Base-by-base conservation (phyloP, 768 basidiomycete genomes). In the Hygrophorus pudorinus region DNA sequence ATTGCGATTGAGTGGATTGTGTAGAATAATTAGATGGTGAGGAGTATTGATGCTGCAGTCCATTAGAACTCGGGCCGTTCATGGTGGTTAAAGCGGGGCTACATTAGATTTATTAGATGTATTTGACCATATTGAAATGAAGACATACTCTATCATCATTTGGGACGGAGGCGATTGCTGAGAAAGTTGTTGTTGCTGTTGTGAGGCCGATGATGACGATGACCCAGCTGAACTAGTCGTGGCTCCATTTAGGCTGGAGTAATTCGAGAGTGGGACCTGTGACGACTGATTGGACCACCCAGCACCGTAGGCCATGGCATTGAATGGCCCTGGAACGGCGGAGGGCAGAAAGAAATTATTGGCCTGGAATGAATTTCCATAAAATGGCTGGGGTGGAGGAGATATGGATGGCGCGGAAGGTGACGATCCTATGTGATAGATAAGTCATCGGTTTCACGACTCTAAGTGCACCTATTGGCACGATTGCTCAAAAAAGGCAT, bases 201-300 rank as follows among this genome's bases (percentile, higher is more conserved):
- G 59, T 30, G 49, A 57, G 30, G 51, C 45, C 36, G 51, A 53
- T 17, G 48, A 35, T 40, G 55, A 59, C 1, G 63, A 49, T 13
- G 59, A 43, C 4, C 65, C 47, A 6, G 65, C 41, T 9, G 67
- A 55, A 28, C 69, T 59, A 12, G 71, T 61, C 9, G 81, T 83
- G n/a, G 84, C 81, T 12, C 81, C 83, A 57, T 86, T 85, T 38
- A 86, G 62, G 37, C 78, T 76, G n/a, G 85, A 87, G 48, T 85
- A 87, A 47, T 64, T 78, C 11, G 85, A 85, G 21, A 87, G 58
- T 0, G 85, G 85, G 1, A 85, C 63, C 34, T 61, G 39, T 8
- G 35, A 33, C 8, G 27, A 57, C 6, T 66, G 55, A 14, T 59
- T 53, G 1, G 70, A 51, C 77, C 78, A 81, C 6, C 66, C 54